Base-by-base conservation (phyloP, 306 rosid species). In the Cicer arietinum region DNA sequence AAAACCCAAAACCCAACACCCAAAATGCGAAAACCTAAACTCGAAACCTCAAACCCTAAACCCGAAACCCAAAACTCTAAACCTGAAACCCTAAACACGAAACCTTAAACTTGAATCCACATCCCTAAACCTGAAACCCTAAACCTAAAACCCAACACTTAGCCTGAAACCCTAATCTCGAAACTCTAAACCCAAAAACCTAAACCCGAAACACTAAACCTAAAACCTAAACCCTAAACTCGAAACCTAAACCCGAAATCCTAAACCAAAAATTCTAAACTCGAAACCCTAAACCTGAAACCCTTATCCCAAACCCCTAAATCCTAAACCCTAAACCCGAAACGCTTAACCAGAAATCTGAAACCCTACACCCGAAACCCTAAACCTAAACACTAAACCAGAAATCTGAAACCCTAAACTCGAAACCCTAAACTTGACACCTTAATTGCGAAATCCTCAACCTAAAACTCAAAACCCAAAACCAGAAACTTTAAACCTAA, bases 261-360 rank as follows among this genome's bases (percentile, higher is more conserved):
- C 70, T 64, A 40, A 64, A 35, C 51, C 5, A n/a, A n/a, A n/a
- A n/a, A n/a, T n/a, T n/a, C n/a, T n/a, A 64, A 42, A 64, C 70
- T 0, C 30, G 2, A 64, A 14, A 40, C 70, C 70, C 70, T 64
- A 40, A 64, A 35, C 51, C 5, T 1, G 7, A 39, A 42, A 64
- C n/a, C 53, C 14, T 11, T 39, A n/a, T n/a, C n/a, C n/a, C n/a
- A n/a, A n/a, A n/a, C n/a, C n/a, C n/a, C n/a, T n/a, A n/a, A n/a
- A n/a, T n/a, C n/a, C n/a, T n/a, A n/a, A n/a, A n/a, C n/a, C n/a
- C n/a, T n/a, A n/a, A n/a, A n/a, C n/a, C n/a, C n/a, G n/a, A n/a
- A n/a, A n/a, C n/a, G n/a, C n/a, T n/a, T n/a, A n/a, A n/a, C n/a
- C n/a, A n/a, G n/a, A n/a, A n/a, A n/a, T n/a, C n/a, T 1, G 7